Evolutionary conservation across 2,329 filamentous ascomycete species (phyloP), one percentile per base, ranked within the genome.

Genomic region (Colletotrichum nymphaeae): DNA sequence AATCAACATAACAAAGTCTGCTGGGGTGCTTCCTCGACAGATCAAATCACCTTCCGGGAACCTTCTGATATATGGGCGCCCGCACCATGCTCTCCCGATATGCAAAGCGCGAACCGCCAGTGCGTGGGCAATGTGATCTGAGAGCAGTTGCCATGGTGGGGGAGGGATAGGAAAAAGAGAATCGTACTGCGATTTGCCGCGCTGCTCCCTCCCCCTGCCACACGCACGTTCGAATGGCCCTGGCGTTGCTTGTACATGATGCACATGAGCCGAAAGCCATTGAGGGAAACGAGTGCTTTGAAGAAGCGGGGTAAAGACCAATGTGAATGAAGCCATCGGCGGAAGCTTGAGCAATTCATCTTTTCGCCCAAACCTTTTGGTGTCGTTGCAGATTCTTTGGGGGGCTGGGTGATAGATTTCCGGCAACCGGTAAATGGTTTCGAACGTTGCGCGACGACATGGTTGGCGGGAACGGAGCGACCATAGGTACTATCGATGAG

Each of bases 11-110:
- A 37, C 19, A 42, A 24, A 37, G 37, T 66, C 37, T 42, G 24
- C 28, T n/a, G 58, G 8, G n/a, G 26, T 6, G 24, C 58, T 53
- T 55, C 19, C 12, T 49, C 4, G 19, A 49, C 19, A 9, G 19
- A 22, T 11, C 42, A 49, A 22, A 68, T 37, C 42, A 42, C 37
- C 65, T 72, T 55, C 58, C 58, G 30, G 37, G 53, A 69, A 46
- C 42, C 55, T 30, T 59, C 52, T 26, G 8, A 49, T 49, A 49
- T n/a, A 59, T 46, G 42, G 42, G 37, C 19, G 32, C 58, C 26
- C 26, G 32, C 58, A 24, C 9, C 52, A 26, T 57, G 16, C 37
- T 57, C 57, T 68, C 35, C 63, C 49, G 35, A 57, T 6, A 49
- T 6, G 42, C 49, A 37, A 62, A 68, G 57, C 57, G 52, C 26